These are phyloP conservation scores for Alternaria sp. DNA, from an alignment of 2,329 filamentous ascomycete species.

Conservation along the genomic window DNA sequence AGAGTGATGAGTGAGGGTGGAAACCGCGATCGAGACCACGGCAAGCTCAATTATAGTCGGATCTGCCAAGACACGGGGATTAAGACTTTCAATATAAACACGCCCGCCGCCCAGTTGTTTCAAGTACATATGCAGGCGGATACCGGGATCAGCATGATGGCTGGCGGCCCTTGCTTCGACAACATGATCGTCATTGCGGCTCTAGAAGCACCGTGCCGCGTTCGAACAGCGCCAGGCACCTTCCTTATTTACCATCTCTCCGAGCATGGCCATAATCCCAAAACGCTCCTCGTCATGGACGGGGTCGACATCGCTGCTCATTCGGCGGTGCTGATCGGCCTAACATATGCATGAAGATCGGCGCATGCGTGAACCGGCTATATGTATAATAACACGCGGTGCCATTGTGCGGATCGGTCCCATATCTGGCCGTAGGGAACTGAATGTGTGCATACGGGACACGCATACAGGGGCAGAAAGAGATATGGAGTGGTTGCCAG, in stretches of 20 bases:
- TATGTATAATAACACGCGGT: background rate
- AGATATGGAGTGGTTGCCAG: background rate
- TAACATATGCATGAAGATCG: background rate
- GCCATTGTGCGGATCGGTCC: background rate
- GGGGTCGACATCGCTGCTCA: background rate
- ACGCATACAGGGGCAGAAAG: background rate
- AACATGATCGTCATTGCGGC: background rate
- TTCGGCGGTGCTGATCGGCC: background rate
- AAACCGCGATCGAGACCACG: background rate
- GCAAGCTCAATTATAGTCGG: constrained; percentile 4
- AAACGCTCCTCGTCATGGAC: background rate
- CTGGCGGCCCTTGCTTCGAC: background rate
- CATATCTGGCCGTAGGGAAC: background rate
- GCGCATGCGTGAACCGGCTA: background rate
- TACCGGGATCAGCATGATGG: constrained; percentile 1
- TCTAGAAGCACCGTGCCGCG: background rate
- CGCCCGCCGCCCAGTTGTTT: background rate
- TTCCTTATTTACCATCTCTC: background rate
- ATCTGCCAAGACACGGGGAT: constrained; percentile 8
- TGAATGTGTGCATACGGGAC: background rate
- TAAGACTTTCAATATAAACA: constrained; percentile 1
- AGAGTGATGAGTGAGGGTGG: background rate
- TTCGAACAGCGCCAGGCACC: background rate
- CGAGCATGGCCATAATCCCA: background rate
- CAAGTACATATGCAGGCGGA: constrained; percentile 1